Evolutionary conservation across 306 rosid genomes (phyloP), one percentile per base, ranked within the genome.

Genomic region (Medicago ruthenica): DNA sequence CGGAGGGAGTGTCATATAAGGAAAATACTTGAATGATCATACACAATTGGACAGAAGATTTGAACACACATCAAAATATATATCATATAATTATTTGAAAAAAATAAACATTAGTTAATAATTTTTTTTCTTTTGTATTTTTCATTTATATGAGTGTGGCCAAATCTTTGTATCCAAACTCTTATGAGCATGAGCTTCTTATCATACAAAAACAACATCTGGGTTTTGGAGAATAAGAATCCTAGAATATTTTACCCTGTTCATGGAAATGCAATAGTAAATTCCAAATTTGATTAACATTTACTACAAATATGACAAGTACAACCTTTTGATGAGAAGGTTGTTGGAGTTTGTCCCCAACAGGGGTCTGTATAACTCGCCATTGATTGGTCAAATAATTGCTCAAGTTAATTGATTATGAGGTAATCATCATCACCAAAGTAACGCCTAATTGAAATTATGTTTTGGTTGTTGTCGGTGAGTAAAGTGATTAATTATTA

Each of bases 391-490:
- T 81, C 40, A 81, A 77, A 81, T 77, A 69, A 74, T 74, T 78
- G 58, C 60, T 47, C 4, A 47, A 54, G 39, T 74, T 55, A 64
- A 84, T 77, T 81, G 64, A 39, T 59, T 62, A 20, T 70, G 42
- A 80, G 74, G 83, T 69, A 84, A 84, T 77, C 88, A 67, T 34
- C 39, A 68, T 11, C 37, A 37, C 53, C 64, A 76, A 76, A 72
- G 73, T 76, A 75, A 70, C 66, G 16, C 63, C 65, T 67, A 71
- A 39, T 58, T 76, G 45, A 70, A 80, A 60, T 64, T 66, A 45
- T 72, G 59, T 59, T 76, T 76, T 74, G 44, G 79, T 80, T 79
- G 82, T 83, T 83, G 81, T 34, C 5, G 61, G 22, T n/a, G 37
- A 21, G 36, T 8, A 7, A 18, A 50, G 6, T 50, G 41, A n/a